These are phyloP conservation scores for Flaveria floridana DNA, from an alignment of 140 eudicot species.

Conservation along the genomic window DNA sequence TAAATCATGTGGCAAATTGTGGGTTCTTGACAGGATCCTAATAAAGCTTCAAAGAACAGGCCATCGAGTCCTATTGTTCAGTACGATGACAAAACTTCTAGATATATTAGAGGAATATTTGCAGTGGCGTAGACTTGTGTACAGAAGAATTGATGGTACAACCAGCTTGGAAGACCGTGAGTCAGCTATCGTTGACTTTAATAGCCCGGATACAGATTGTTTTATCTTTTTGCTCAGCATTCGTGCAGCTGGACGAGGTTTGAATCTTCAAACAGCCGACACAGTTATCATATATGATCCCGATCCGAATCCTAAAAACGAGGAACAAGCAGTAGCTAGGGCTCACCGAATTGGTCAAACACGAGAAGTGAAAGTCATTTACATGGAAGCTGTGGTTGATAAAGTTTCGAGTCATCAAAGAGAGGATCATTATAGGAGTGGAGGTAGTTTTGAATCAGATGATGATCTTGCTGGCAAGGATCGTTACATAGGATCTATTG, in stretches of 20 bases:
- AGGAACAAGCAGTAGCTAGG: slow-evolving; percentile 98
- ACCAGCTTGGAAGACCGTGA: slow-evolving; percentile 97
- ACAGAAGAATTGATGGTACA: slow-evolving; percentile 92
- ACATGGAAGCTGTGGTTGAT: slow-evolving; percentile 98
- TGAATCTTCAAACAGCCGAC: slow-evolving; percentile 94
- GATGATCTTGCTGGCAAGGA: slow-evolving; percentile 98
- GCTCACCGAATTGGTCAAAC: slow-evolving; percentile 98
- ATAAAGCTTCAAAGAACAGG: slow-evolving; percentile 94
- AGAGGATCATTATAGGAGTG: slow-evolving; percentile 76
- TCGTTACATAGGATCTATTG: slow-evolving; percentile 92
- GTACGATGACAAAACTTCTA: slow-evolving; percentile 94
- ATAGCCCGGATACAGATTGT: slow-evolving; percentile 78
- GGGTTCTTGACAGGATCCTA: slow-evolving; percentile 81
- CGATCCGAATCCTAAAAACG: slow-evolving; percentile 96
- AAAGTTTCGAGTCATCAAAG: slow-evolving; percentile 81
- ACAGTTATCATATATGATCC: slow-evolving; percentile 96
- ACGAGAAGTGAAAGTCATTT: slow-evolving; percentile 91
- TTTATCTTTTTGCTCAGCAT: slow-evolving; percentile 91
- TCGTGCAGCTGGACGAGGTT: slow-evolving; percentile 98
- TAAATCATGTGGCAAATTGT: slow-evolving; percentile 91
- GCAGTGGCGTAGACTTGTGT: slow-evolving; percentile 95
- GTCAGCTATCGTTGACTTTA: slow-evolving; percentile 94
- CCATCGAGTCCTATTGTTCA: slow-evolving; percentile 87
- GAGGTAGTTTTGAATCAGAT: slow-evolving; percentile 71
- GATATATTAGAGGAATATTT: slow-evolving; percentile 93